Conservation (phyloP, 2,329 filamentous ascomycete genomes). For the Pseudocercospora musae region DNA sequence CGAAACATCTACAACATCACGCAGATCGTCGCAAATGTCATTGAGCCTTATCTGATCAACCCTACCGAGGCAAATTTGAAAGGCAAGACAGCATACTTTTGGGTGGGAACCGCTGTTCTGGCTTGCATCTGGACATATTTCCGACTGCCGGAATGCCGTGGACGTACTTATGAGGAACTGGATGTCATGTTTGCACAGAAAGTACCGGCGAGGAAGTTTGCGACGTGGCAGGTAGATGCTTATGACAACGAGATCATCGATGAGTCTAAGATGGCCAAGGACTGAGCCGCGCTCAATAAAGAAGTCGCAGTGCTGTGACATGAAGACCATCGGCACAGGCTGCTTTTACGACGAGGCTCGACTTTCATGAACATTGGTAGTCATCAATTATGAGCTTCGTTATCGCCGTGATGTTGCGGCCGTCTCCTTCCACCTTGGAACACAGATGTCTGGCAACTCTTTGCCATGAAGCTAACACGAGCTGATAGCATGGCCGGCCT, state of each 20-base stretch:
- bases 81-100: constrained; percentile 43
- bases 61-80: constrained; percentile 31
- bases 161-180: constrained; percentile 41
- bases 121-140: constrained; percentile 39
- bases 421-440: too few relatives aligned
- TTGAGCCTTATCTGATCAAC: constrained; percentile 39
- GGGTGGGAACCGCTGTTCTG: constrained; percentile 34
- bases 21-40: constrained; percentile 34
- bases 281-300: too few relatives aligned
- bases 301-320: too few relatives aligned
- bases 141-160: constrained; percentile 40
- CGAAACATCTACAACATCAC: constrained; percentile 33
- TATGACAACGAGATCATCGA: constrained; percentile 4
- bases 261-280: not conserved
- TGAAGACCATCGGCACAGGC: too few relatives aligned
- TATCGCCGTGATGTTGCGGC: too few relatives aligned
- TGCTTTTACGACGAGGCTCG: too few relatives aligned
- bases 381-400: too few relatives aligned
- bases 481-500: too few relatives aligned
- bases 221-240: constrained; percentile 23
- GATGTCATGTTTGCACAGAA: constrained; percentile 41
- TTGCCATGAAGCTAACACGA: too few relatives aligned
- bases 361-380: too few relatives aligned
- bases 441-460: too few relatives aligned
- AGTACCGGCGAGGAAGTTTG: constrained; percentile 36